Percentiles rank a stretch among this genome's conserved stretches.
Conservation (phyloP, 805 yeast genomes). For the Candida khao-thaluensis region DNA sequence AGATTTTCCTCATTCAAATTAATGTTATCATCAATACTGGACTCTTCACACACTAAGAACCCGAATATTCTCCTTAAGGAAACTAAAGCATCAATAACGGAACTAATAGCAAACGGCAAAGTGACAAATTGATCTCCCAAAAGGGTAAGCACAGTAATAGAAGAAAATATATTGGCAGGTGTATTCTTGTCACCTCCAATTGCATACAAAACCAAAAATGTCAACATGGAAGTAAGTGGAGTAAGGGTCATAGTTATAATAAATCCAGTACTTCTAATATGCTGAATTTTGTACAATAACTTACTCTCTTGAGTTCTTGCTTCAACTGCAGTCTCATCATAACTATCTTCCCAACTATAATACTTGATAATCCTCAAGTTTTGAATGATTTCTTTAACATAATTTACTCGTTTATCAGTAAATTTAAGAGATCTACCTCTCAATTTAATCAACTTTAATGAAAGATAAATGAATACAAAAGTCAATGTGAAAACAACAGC, state of each 20-base stretch:
- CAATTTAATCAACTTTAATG: conserved; percentile 27
- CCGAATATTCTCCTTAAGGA: conserved; percentile 58
- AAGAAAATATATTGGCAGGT: conserved; percentile 67
- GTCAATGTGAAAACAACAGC: conserved; percentile 52
- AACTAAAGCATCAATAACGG: conserved; percentile 63
- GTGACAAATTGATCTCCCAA: conserved; percentile 59
- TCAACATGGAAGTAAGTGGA: conserved; percentile 35
- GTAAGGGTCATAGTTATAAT: conserved; percentile 70
- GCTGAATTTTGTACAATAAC: conserved; percentile 59
- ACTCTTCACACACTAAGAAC: conserved; percentile 47
- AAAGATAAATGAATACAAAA: conserved; percentile 40
- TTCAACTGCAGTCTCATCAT: conserved; percentile 50
- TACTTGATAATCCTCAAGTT: conserved; percentile 79
- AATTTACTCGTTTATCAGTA: conserved; percentile 75
- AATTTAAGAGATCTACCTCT: conserved; percentile 55
- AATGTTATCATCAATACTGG: conserved; percentile 23
- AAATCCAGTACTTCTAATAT: conserved; percentile 56
- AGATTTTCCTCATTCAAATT: conserved; percentile 25
- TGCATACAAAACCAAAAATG: conserved; percentile 38
- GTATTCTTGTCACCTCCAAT: conserved; percentile 29
- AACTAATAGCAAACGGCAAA: conserved; percentile 65
- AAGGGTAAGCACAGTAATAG: conserved; percentile 62
- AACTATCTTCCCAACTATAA: conserved; percentile 90
- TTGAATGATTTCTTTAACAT: conserved; percentile 73
- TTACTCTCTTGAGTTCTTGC: conserved; percentile 61